Conservation (phyloP, 805 yeast genomes). For the Tetrapisispora pingtungensis region DNA sequence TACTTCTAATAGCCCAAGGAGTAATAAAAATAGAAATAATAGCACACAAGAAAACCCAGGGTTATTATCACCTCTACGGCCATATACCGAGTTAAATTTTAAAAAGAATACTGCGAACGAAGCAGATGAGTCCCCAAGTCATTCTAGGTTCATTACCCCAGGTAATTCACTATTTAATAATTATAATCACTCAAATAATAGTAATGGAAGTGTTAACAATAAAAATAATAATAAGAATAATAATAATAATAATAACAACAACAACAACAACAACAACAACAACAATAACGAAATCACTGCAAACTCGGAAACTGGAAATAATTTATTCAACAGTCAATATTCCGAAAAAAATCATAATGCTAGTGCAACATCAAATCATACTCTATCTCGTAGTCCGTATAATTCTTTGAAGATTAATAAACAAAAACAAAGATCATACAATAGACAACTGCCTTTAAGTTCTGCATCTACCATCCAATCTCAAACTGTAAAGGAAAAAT, state of each 20-base stretch:
- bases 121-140: conserved; percentile 2
- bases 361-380: background rate
- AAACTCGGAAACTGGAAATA: background rate
- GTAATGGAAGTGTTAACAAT: background rate
- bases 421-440: conserved; percentile 28
- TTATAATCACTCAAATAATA: background rate
- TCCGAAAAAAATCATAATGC: background rate
- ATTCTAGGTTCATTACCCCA: background rate
- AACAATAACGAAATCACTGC: background rate
- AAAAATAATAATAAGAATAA: background rate
- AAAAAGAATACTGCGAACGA: background rate
- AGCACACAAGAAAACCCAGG: background rate
- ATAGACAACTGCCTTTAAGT: conserved; percentile 11
- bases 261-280: background rate
- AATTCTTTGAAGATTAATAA: conserved; percentile 25
- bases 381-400: conserved; percentile 4
- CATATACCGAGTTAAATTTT: background rate
- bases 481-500: conserved; percentile 19
- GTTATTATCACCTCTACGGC: conserved; percentile 4
- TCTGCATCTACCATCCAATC: conserved; percentile 9
- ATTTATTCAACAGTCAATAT: background rate
- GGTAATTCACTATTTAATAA: background rate
- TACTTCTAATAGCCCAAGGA: conserved; percentile 1
- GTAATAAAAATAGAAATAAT: background rate
- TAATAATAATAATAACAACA: background rate